Conservation (phyloP, 2,329 filamentous ascomycete genomes). For the Hyphodiscus sp. region DNA sequence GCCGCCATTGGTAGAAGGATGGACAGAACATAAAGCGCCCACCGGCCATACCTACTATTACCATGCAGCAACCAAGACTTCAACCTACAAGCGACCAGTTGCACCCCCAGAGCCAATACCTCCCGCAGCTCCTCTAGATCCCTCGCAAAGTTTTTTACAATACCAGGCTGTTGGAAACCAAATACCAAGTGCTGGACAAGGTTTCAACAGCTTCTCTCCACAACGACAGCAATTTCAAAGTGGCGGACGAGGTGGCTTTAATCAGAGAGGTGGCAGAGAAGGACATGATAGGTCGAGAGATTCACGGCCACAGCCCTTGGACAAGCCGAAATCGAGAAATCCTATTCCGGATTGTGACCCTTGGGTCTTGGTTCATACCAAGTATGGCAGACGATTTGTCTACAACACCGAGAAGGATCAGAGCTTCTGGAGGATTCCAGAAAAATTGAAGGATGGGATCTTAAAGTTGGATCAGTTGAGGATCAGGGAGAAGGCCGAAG, state of each 20-base stretch:
- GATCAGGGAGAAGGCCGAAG: constrained; percentile 50
- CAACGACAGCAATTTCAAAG: constrained; percentile 20
- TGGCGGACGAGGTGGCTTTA: constrained; percentile 33
- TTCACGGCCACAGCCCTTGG: constrained; percentile 56
- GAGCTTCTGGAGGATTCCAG: constrained; percentile 93
- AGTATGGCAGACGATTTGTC: constrained; percentile 80
- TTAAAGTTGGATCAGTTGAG: constrained; percentile 65
- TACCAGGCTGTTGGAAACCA: constrained; percentile 35
- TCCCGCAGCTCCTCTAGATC: constrained; percentile 22
- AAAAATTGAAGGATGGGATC: constrained; percentile 76
- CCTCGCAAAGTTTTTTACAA: constrained; percentile 36
- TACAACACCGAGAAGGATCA: constrained; percentile 81
- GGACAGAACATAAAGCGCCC: constrained; percentile 90
- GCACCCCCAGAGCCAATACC: constrained; percentile 23
- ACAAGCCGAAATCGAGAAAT: constrained; percentile 75
- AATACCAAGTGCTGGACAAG: constrained; percentile 31
- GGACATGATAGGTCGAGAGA: constrained; percentile 43
- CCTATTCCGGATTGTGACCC: constrained; percentile 74
- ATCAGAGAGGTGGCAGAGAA: constrained; percentile 42
- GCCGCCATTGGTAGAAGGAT: constrained; percentile 66
- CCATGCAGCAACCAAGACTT: constrained; percentile 73
- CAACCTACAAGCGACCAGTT: constrained; percentile 76
- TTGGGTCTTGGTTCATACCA: constrained; percentile 92
- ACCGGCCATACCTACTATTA: constrained; percentile 83
- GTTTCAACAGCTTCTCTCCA: constrained; percentile 25